Percentiles rank a stretch among this genome's conserved stretches.
These are phyloP conservation scores for Athelia psychrophila DNA, from an alignment of 1,284 basidiomycete genomes.

Conservation along the genomic window DNA sequence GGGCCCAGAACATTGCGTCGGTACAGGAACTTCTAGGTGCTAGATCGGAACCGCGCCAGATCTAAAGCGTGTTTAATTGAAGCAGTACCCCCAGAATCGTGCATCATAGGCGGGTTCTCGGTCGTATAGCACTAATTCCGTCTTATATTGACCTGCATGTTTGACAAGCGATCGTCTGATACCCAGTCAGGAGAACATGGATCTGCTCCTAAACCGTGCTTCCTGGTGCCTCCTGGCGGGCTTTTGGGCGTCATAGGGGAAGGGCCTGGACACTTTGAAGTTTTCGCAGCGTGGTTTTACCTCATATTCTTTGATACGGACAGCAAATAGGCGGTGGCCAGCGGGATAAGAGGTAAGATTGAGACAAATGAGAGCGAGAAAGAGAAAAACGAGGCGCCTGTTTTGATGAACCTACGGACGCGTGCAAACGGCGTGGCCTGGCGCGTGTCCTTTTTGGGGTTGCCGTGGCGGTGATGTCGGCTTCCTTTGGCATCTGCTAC, in stretches of 20 bases:
- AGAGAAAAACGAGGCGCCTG: background rate
- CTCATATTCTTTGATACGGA: background rate
- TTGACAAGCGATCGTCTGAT: background rate
- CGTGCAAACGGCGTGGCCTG: background rate
- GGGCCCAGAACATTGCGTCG: conserved; percentile 1
- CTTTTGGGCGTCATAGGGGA: background rate
- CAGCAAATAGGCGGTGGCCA: background rate
- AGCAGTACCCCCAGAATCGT: background rate
- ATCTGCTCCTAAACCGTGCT: background rate
- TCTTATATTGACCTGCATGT: background rate
- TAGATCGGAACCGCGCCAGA: background rate
- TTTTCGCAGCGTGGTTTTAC: background rate
- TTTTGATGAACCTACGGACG: background rate
- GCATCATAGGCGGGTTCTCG: background rate
- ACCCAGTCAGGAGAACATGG: background rate
- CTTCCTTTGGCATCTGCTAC: too few relatives aligned
- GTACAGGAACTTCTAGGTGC: background rate
- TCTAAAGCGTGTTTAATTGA: background rate
- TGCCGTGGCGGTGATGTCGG: too few relatives aligned
- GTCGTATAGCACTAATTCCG: background rate
- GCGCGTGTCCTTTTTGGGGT: background rate
- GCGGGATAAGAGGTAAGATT: background rate
- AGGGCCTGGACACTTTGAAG: background rate
- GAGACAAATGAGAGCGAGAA: background rate
- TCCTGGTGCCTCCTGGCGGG: background rate